phyloP scores from a whole-genome alignment of 2,329 filamentous ascomycete genomes.

The Bipolaris oryzae region DNA sequence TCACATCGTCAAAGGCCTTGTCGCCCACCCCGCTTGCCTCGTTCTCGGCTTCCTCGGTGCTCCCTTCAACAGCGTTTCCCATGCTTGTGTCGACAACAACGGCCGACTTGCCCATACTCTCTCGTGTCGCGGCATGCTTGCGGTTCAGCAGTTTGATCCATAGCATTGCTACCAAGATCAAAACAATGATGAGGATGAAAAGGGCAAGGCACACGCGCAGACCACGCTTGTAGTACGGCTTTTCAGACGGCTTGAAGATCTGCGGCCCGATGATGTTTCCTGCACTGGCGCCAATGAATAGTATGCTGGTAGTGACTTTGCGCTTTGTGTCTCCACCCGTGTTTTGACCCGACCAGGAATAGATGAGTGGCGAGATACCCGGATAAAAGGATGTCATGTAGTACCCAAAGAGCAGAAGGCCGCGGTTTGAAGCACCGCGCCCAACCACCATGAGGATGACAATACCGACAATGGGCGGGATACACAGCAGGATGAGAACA shows the following conservation, averaged over 20 bases:
- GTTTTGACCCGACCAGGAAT: slow-evolving; percentile 66
- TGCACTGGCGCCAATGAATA: slow-evolving; percentile 69
- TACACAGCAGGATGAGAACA: slow-evolving; percentile 60
- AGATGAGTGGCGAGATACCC: slow-evolving; percentile 65
- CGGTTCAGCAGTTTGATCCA: slow-evolving; percentile 63
- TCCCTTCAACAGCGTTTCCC: slow-evolving; percentile 55
- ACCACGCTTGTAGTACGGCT: slow-evolving; percentile 63
- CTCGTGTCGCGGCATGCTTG: slow-evolving; percentile 60
- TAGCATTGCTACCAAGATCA: slow-evolving; percentile 54
- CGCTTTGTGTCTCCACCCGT: slow-evolving; percentile 73
- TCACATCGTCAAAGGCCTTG: slow-evolving; percentile 63
- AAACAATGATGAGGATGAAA: slow-evolving; percentile 63
- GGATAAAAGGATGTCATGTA: slow-evolving; percentile 67
- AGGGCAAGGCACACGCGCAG: slow-evolving; percentile 65
- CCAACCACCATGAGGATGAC: slow-evolving; percentile 60
- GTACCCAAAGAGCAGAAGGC: slow-evolving; percentile 61
- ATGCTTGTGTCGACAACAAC: slow-evolving; percentile 66
- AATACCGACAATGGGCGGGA: slow-evolving; percentile 64
- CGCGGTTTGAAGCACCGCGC: slow-evolving; percentile 55
- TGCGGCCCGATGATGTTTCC: slow-evolving; percentile 72
- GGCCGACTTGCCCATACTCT: slow-evolving; percentile 64
- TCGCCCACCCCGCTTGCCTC: slow-evolving; percentile 48
- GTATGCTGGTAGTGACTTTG: slow-evolving; percentile 67
- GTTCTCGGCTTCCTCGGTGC: slow-evolving; percentile 38
- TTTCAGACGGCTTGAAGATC: slow-evolving; percentile 66